Percentiles rank a stretch among this genome's conserved stretches.
Conservation (phyloP, 2,329 filamentous ascomycete species). For the Nemania sp. region DNA sequence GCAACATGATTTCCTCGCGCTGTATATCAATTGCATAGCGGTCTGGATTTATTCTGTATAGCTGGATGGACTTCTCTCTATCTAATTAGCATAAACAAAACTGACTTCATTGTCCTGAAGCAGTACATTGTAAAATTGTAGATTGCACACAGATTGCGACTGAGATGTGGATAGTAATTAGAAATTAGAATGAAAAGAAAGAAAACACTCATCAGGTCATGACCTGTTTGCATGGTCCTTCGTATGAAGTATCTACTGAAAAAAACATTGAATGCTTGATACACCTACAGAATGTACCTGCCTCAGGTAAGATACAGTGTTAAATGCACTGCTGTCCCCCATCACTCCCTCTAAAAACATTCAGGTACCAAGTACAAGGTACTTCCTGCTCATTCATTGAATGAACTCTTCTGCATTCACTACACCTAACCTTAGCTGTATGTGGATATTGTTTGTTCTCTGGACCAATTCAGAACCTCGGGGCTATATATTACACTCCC, state of each 20-base stretch:
- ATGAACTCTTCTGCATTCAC: no score
- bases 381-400: no score
- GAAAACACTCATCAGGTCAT: no score
- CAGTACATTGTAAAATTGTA: not conserved
- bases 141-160: constrained; percentile 4
- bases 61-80: constrained; percentile 13
- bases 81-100: not conserved
- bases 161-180: constrained; percentile 1
- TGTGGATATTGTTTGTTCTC: not conserved
- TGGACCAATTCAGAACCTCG: not conserved
- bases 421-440: no score
- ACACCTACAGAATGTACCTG: no score
- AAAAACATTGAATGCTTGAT: no score
- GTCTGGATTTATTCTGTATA: constrained; percentile 11
- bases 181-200: constrained; percentile 6
- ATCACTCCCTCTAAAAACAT: not conserved
- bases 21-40: constrained; percentile 38
- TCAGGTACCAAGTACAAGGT: not conserved
- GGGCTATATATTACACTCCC: not conserved
- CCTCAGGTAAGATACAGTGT: constrained; percentile 18
- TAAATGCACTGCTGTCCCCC: no score
- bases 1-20: constrained; percentile 12
- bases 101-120: constrained; percentile 4
- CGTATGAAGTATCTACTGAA: no score
- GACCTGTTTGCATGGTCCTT: no score